Evolutionary conservation across 352 stramenopile genomes (phyloP), one percentile per base, ranked within the genome.

Genomic region (Globisporangium iwayamae): DNA sequence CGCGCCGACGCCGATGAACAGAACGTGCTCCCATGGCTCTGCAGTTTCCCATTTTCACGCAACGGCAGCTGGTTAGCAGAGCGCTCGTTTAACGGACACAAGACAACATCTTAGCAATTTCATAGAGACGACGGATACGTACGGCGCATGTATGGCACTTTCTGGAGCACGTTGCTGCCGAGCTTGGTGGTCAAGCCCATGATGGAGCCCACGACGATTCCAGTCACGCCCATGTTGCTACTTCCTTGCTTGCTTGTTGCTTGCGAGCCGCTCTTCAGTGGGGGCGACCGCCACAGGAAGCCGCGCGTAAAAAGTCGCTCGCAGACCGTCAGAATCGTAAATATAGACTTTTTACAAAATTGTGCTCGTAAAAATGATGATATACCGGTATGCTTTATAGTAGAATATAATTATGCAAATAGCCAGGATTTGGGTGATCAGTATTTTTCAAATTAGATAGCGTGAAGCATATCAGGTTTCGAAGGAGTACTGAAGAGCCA

Each of bases 1-100:
- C 50, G 83, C 85, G 52, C 85, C 85, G 25, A 71, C 56, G 60
- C 80, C 83, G 65, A 94, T 84, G 45, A 91, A 84, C 20, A 90
- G 66, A 45, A 94, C 60, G 68, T 94, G 75, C 68, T 94, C 85
- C 85, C 85, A 94, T 36, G 85, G 84, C 16, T 94, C 85, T 94
- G 61, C 18, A 41, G 14, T 41, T 41, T 41, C 14, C 8, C 36
- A 41, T 41, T 11, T 41, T 41, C 36, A 41, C 22, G 22, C 22
- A 4, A 41, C 36, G 36, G 11, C 3, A 41, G 2, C 36, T 14
- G 36, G 36, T 41, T 41, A 14, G 36, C 16, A 45, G 10, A 20
- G 41, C 41, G 18, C 50, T n/a, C 20, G 8, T 55, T 34, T 18
- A 34, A 28, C 43, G 20, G 52, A 45, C 22, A 50, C 34, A 5